Evolutionary conservation across 179 eudicot genomes (phyloP).

Genomic region (Actinidia polygama): DNA sequence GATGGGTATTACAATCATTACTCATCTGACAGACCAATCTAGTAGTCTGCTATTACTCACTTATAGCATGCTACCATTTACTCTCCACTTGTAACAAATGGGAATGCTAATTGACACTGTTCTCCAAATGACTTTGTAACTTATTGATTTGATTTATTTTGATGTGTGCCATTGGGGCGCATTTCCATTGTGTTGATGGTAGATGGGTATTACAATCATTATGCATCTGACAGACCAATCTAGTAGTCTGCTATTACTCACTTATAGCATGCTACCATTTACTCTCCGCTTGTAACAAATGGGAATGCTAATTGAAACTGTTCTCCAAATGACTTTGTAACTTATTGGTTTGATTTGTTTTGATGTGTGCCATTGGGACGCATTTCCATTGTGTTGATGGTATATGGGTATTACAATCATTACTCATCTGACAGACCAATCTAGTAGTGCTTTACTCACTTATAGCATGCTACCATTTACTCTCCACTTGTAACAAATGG

Average conservation of each 20-base stretch:
- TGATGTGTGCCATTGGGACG: background rate
- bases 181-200: background rate
- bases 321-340: background rate
- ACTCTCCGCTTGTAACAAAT: too few species aligned
- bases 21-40: background rate
- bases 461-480: too few species aligned
- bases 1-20: background rate
- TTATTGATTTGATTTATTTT: too few species aligned
- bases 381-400: background rate
- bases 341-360: background rate
- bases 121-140: too few species aligned
- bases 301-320: background rate
- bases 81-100: too few species aligned
- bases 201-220: background rate
- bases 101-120: too few species aligned
- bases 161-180: background rate
- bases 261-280: too few species aligned
- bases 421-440: background rate
- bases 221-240: background rate
- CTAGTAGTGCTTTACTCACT: too few species aligned
- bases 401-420: background rate
- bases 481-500: too few species aligned
- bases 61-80: too few species aligned
- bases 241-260: too few species aligned
- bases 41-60: too few species aligned